Evolutionary conservation across 1,284 basidiomycete species (phyloP).

Genomic region (Boletellus deceptivus): DNA sequence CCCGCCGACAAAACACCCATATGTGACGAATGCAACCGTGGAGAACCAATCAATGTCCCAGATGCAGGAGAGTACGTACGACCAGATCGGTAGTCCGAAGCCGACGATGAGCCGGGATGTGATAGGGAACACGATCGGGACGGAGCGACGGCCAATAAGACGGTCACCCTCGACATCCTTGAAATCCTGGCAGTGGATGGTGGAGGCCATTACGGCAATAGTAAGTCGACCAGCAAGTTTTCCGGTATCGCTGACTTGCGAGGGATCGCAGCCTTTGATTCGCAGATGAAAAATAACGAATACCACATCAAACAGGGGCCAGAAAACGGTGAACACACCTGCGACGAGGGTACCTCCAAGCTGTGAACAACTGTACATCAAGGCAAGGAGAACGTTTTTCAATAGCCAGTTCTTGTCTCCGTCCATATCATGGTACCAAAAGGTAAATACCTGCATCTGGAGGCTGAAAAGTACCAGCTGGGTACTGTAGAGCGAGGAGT

Average conservation of each 20-base stretch:
- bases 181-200: slow-evolving; percentile 43
- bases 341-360: slow-evolving; percentile 39
- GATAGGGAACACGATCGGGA: slow-evolving; percentile 36
- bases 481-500: slow-evolving; percentile 33
- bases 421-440: slow-evolving; percentile 38
- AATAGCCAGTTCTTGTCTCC: slow-evolving; percentile 37
- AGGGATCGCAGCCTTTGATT: neutral
- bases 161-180: slow-evolving; percentile 37
- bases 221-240: slow-evolving; percentile 25
- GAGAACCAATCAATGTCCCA: slow-evolving; percentile 29
- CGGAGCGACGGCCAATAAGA: slow-evolving; percentile 31
- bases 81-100: slow-evolving; percentile 25
- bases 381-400: slow-evolving; percentile 37
- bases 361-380: slow-evolving; percentile 38
- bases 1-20: slow-evolving; percentile 28
- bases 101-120: slow-evolving; percentile 13
- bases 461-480: slow-evolving; percentile 33
- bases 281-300: neutral
- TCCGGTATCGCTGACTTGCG: slow-evolving; percentile 22
- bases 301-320: neutral
- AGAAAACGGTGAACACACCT: slow-evolving; percentile 22
- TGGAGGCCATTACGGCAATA: slow-evolving; percentile 28
- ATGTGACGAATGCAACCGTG: slow-evolving; percentile 23
- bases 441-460: slow-evolving; percentile 29
- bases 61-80: slow-evolving; percentile 18